Conservation (phyloP, 31 red algal genomes). For the Endocladia muricata region DNA sequence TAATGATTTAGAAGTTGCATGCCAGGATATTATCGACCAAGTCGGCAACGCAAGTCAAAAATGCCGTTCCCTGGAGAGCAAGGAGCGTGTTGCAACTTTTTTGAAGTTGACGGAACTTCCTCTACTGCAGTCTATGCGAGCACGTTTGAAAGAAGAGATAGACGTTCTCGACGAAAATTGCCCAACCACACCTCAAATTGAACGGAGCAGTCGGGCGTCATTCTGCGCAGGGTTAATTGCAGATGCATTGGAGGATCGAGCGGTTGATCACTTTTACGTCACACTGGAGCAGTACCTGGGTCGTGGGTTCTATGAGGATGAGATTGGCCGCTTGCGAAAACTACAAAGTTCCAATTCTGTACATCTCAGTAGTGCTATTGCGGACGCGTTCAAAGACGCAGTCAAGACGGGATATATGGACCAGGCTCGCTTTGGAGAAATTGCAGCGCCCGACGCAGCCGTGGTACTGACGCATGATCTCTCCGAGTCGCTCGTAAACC, state of each 20-base stretch:
- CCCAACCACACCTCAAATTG: conserved; percentile 25
- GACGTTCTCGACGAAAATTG: conserved; percentile 20
- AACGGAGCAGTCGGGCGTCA: conserved; percentile 18
- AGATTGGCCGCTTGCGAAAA: conserved; percentile 44
- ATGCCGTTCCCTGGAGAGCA: conserved; percentile 28
- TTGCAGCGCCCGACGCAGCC: conserved; percentile 45
- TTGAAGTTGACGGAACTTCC: conserved; percentile 50
- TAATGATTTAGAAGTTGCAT: conserved; percentile 19
- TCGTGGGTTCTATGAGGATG: conserved; percentile 42
- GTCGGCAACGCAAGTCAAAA: conserved; percentile 50
- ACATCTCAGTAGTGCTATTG: conserved; percentile 28
- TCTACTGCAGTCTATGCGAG: conserved; percentile 25
- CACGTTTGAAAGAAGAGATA: conserved; percentile 37
- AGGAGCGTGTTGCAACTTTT: conserved; percentile 42
- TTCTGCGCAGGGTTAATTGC: conserved; percentile 47
- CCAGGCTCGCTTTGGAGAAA: conserved; percentile 52
- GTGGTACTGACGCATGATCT: conserved; percentile 64
- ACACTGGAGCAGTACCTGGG: conserved; percentile 23
- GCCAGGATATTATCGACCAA: conserved; percentile 50
- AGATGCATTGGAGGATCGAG: conserved; percentile 47
- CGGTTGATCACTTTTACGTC: conserved; percentile 46
- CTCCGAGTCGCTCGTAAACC: conserved; percentile 39
- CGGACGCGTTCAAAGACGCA: conserved; percentile 24
- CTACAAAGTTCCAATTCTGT: conserved; percentile 39
- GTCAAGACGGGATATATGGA: conserved; percentile 32